phyloP scores from a whole-genome alignment of 495 filamentous ascomycete species.

The Sabuloglossum arenarium region DNA sequence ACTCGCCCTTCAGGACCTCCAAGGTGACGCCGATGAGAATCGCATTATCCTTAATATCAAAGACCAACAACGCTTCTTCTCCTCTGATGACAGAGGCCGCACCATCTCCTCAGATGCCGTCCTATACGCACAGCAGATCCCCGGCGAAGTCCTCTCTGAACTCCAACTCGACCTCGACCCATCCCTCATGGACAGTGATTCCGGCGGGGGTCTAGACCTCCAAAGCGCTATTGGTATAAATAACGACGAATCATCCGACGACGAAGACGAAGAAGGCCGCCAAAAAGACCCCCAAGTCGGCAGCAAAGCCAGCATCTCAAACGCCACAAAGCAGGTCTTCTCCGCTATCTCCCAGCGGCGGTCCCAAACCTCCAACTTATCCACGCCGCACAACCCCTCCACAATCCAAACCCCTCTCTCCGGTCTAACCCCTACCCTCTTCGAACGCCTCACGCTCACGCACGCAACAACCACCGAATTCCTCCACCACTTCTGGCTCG shows the following conservation, averaged over 20 bases:
- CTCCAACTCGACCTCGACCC: conserved; percentile 38
- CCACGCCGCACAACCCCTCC: conserved; percentile 7
- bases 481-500: conserved; percentile 84
- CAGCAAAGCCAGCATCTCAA: conserved; percentile 29
- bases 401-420: conserved; percentile 24
- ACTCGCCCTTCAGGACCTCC: conserved; percentile 65
- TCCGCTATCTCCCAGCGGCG: conserved; percentile 32
- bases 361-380: conserved; percentile 26
- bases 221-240: conserved; percentile 33
- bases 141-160: conserved; percentile 38
- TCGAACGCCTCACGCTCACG: conserved; percentile 58
- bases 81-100: conserved; percentile 31
- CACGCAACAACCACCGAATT: conserved; percentile 90
- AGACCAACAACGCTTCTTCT: conserved; percentile 65
- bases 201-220: conserved; percentile 30
- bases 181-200: conserved; percentile 22
- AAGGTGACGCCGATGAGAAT: conserved; percentile 45
- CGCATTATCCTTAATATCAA: conserved; percentile 71
- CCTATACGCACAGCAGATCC: conserved; percentile 42
- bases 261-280: conserved; percentile 31
- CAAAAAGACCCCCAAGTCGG: conserved; percentile 32
- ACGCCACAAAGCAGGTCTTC: conserved; percentile 36
- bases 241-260: conserved; percentile 31
- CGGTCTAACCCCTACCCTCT: conserved; percentile 41
- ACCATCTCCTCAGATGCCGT: conserved; percentile 33